A percentile compares a stretch with the other conserved stretches of the same genome.
phyloP scores from a whole-genome alignment of 805 yeast genomes.

The Candida patagonica region DNA sequence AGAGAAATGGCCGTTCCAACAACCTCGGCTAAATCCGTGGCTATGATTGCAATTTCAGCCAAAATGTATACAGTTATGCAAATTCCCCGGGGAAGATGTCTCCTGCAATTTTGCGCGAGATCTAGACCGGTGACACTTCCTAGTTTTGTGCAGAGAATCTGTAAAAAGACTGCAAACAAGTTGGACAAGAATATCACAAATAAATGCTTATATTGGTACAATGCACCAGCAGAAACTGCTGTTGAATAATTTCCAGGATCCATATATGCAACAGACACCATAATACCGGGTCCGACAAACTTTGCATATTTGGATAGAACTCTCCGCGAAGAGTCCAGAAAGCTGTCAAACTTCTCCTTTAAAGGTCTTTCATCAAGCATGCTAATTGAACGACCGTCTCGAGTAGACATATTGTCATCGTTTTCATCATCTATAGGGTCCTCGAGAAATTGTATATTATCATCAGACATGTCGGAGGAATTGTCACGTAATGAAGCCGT shows the following conservation, averaged over 20 bases:
- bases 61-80: constrained; percentile 54
- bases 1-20: constrained; percentile 88
- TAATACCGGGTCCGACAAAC: constrained; percentile 80
- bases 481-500: no score
- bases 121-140: constrained; percentile 89
- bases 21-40: constrained; percentile 90
- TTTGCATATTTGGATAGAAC: constrained; percentile 44
- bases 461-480: no score
- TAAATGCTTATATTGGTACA: constrained; percentile 61
- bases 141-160: constrained; percentile 71
- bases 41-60: constrained; percentile 82
- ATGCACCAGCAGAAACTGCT: constrained; percentile 82
- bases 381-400: no score
- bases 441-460: no score
- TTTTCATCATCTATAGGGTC: no score
- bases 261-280: constrained; percentile 85
- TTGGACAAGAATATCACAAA: constrained; percentile 72
- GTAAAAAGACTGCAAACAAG: constrained; percentile 73
- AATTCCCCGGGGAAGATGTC: constrained; percentile 57
- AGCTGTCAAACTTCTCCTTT: constrained; percentile 12
- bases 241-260: constrained; percentile 94
- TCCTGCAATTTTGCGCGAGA: constrained; percentile 74
- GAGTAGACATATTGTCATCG: no score
- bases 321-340: constrained; percentile 9
- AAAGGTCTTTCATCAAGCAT: no score